These are phyloP conservation scores for Corchorus olitorius DNA, from an alignment of 345 rosid species.

Conservation along the genomic window DNA sequence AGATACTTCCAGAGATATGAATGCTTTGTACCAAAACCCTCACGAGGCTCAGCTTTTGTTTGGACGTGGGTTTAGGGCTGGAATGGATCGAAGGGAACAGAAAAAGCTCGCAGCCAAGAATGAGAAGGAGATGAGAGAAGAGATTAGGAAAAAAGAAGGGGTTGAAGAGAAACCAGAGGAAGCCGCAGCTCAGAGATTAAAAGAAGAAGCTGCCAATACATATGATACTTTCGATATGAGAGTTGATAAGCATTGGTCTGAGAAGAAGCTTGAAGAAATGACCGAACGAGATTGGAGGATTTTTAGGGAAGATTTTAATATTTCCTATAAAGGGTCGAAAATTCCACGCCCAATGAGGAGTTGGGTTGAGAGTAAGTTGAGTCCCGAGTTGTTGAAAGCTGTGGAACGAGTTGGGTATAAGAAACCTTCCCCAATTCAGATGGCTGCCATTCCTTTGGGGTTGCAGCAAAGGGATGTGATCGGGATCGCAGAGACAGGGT, in stretches of 20 bases:
- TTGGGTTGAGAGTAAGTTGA: slow-evolving; percentile 87
- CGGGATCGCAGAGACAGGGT: slow-evolving; percentile 96
- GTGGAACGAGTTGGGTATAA: slow-evolving; percentile 90
- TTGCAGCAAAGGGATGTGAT: slow-evolving; percentile 93
- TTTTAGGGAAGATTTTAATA: slow-evolving; percentile 87
- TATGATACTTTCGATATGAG: slow-evolving; percentile 95
- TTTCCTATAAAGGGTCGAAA: slow-evolving; percentile 91
- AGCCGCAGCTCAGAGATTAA: slow-evolving; percentile 69
- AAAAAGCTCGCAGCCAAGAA: slow-evolving; percentile 89
- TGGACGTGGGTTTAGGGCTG: slow-evolving; percentile 93
- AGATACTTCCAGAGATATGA: slow-evolving; percentile 91
- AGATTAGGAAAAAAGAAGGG: slow-evolving; percentile 81
- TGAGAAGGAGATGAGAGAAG: slow-evolving; percentile 88
- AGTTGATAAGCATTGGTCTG: slow-evolving; percentile 90
- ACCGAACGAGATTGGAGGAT: slow-evolving; percentile 97
- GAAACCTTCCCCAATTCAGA: slow-evolving; percentile 87
- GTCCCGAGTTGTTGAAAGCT: slow-evolving; percentile 68
- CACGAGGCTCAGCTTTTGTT: slow-evolving; percentile 93
- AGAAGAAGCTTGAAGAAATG: slow-evolving; percentile 92
- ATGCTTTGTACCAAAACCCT: slow-evolving; percentile 82
- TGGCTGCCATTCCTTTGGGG: slow-evolving; percentile 93
- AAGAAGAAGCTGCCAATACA: slow-evolving; percentile 80
- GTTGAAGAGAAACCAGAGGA: slow-evolving; percentile 88
- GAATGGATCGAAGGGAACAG: slow-evolving; percentile 96
- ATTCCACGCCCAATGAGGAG: slow-evolving; percentile 92